These are phyloP conservation scores for Aegilops speltoides DNA, from an alignment of 176 grass and related monocot genomes.

Conservation along the genomic window DNA sequence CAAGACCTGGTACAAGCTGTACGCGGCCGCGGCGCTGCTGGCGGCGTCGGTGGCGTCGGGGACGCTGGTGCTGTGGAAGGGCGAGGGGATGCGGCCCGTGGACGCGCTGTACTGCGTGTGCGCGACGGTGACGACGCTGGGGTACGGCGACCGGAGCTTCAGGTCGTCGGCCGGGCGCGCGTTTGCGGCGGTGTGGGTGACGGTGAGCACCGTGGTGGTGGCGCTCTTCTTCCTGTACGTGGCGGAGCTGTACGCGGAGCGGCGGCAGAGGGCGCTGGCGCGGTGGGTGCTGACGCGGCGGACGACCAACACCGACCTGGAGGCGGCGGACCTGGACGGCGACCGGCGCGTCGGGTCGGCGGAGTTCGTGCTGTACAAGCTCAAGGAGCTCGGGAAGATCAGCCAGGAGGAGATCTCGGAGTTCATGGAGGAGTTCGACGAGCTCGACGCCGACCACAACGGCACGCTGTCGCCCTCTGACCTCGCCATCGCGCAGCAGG, in stretches of 20 bases:
- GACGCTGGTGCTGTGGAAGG: conserved; percentile 24
- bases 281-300: conserved; percentile 53
- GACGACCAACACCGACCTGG: conserved; percentile 49
- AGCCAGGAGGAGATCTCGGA: conserved; percentile 47
- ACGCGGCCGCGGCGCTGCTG: conserved; percentile 24
- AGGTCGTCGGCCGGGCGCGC: conserved; percentile 30
- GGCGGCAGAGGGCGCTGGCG: conserved; percentile 40
- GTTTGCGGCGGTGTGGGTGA: conserved; percentile 65
- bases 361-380: too few species aligned
- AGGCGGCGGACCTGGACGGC: conserved; percentile 39
- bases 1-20: conserved; percentile 38
- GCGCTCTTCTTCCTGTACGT: conserved; percentile 68
- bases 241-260: conserved; percentile 54
- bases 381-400: conserved; percentile 28
- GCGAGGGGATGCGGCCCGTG: conserved; percentile 45
- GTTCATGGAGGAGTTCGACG: conserved; percentile 68
- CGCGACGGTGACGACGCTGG: conserved; percentile 67
- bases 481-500: conserved; percentile 43
- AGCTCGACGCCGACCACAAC: conserved; percentile 58
- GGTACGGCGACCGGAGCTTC: conserved; percentile 74
- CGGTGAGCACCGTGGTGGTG: conserved; percentile 59
- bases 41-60: conserved; percentile 38
- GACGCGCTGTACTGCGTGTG: conserved; percentile 62
- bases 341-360: too few species aligned
- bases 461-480: conserved; percentile 46